Evolutionary conservation across 2,329 filamentous ascomycete genomes (phyloP), one percentile per base, ranked within the genome.

Genomic region (Ceratocystis papillata): DNA sequence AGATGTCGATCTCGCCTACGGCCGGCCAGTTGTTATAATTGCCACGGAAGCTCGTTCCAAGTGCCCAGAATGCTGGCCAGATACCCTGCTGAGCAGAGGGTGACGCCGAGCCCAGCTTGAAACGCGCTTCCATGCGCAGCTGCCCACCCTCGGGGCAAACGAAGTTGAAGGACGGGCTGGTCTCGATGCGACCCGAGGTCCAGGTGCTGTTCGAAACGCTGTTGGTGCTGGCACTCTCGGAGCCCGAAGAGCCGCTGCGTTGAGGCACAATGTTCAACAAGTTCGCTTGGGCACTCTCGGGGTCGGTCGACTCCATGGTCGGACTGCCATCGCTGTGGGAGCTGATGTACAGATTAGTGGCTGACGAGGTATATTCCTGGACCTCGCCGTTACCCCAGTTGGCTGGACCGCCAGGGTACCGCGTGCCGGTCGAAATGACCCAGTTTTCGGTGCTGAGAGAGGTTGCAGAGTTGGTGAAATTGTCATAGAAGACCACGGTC

Each of bases 301-400:
- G 15, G 25, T 17, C 17, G 12, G 20, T 28, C 10, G 53, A 30
- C 53, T 57, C 22, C 15, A 44, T 25, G 33, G 44, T 5, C 10
- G 46, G 20, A 44, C 50, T 28, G 6, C 70, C 67, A 12, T 76
- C 76, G 63, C 46, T 57, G 22, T 48, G 28, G 6, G 25, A 17
- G 57, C 60, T 65, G 68, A 79, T 72, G 66, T 70, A 73, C 55
- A 80, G 69, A 71, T 81, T 81, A 53, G 70, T 67, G 12, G 69
- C 44, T 44, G 72, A 72, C 59, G 70, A 70, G 25, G 78, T 80
- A 72, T 81, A 81, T 0, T 73, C 75, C 70, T 81, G 73, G 20
- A 77, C 73, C 70, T 81, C 79, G 66, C 76, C 74, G 3, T 79
- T 82, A 62, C 80, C 79, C 79, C 79, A 81, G 68, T 77, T 73